A percentile compares a stretch with the other conserved stretches of the same genome.
These are phyloP conservation scores for Talaromyces sp. DNA, from an alignment of 2,329 filamentous ascomycete genomes.

Conservation along the genomic window DNA sequence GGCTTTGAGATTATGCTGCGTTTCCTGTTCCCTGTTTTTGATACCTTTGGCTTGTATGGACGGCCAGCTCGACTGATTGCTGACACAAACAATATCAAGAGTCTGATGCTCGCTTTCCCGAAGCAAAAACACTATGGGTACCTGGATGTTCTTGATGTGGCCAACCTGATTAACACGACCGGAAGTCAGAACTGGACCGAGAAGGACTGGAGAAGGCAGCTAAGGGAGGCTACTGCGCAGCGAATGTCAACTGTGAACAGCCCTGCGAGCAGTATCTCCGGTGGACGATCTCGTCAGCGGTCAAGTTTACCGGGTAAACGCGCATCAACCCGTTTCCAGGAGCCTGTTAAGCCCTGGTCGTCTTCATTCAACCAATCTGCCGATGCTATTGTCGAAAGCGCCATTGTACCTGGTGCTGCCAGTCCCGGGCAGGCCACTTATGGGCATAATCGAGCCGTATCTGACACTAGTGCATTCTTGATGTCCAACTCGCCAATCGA, in stretches of 20 bases:
- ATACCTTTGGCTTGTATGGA: slow-evolving; percentile 86
- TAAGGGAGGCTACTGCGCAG: slow-evolving; percentile 78
- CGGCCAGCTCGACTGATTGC: slow-evolving; percentile 80
- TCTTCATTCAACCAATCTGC: slow-evolving; percentile 29
- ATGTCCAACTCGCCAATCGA: slow-evolving; percentile 6
- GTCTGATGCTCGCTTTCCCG: slow-evolving; percentile 97
- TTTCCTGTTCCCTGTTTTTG: slow-evolving; percentile 89
- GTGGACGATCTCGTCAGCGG: slow-evolving; percentile 42
- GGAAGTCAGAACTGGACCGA: slow-evolving; percentile 76
- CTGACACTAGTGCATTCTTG: slow-evolving; percentile 25
- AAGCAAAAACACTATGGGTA: slow-evolving; percentile 84
- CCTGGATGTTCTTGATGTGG: slow-evolving; percentile 80
- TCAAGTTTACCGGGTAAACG: slow-evolving; percentile 30
- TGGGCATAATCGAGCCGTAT: slow-evolving; percentile 25
- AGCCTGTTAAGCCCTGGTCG: slow-evolving; percentile 16
- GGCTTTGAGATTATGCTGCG: slow-evolving; percentile 94
- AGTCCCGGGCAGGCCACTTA: neutral
- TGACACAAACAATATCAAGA: slow-evolving; percentile 77
- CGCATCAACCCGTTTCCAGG: slow-evolving; percentile 29
- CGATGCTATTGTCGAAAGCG: slow-evolving; percentile 29
- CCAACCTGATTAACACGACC: slow-evolving; percentile 68
- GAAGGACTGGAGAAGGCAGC: slow-evolving; percentile 77
- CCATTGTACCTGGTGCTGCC: slow-evolving; percentile 1
- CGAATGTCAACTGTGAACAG: slow-evolving; percentile 33
- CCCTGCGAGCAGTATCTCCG: slow-evolving; percentile 51